Percentiles rank a stretch among this genome's conserved stretches.
phyloP scores from a whole-genome alignment of 2,329 filamentous ascomycete genomes.

The Aspergillus spinulosporus region DNA sequence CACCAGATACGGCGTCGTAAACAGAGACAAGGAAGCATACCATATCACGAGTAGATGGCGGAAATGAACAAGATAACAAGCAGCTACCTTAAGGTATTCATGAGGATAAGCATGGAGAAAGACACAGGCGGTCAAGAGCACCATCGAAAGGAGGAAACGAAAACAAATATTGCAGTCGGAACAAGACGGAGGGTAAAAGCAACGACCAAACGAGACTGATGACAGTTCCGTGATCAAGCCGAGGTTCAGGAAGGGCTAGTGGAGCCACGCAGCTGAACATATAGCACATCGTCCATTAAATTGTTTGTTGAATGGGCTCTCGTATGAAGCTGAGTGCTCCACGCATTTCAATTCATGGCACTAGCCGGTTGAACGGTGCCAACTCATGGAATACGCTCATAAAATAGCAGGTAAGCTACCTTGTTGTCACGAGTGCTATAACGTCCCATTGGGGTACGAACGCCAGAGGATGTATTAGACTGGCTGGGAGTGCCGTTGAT shows the following conservation, averaged over 20 bases:
- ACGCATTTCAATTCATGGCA: background rate
- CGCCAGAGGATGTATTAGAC: slow-evolving; percentile 55
- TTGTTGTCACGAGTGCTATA: slow-evolving; percentile 86
- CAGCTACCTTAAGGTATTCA: slow-evolving; percentile 5
- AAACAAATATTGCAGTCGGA: background rate
- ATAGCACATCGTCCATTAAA: background rate
- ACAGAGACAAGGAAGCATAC: slow-evolving; percentile 11
- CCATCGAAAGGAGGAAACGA: background rate
- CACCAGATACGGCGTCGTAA: slow-evolving; percentile 21
- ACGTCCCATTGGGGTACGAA: slow-evolving; percentile 55
- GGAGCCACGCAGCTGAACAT: background rate
- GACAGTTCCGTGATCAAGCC: no score
- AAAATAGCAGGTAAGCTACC: slow-evolving; percentile 95
- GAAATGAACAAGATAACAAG: slow-evolving; percentile 5
- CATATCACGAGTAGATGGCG: slow-evolving; percentile 2
- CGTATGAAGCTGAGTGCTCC: background rate
- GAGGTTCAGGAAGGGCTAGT: background rate
- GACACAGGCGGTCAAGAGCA: background rate
- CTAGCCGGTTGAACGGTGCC: background rate
- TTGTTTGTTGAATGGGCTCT: background rate
- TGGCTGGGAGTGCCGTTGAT: slow-evolving; percentile 64
- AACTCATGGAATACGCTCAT: slow-evolving; percentile 65
- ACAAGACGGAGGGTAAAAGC: background rate
- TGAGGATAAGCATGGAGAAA: slow-evolving; percentile 1
- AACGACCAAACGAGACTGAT: background rate